Evolutionary conservation across 2,329 filamentous ascomycete genomes (phyloP).

Genomic region (Ophiostoma novo-ulmi): DNA sequence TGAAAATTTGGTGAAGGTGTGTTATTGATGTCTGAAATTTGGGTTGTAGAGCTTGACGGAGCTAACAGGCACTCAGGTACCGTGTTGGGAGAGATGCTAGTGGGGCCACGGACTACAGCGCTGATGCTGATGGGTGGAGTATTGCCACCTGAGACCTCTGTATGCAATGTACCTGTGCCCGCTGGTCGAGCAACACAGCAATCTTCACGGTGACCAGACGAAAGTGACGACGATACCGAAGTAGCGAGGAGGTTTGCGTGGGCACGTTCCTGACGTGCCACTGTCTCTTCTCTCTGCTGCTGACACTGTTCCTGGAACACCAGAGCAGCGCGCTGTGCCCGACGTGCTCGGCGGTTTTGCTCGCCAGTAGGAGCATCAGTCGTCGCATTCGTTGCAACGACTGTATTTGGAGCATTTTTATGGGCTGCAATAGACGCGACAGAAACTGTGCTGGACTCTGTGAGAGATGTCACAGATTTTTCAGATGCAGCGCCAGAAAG

Average conservation of each 20-base stretch:
- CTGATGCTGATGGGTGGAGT: background rate
- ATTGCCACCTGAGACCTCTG: background rate
- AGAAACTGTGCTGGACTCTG: background rate
- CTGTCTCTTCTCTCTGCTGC: slow-evolving; percentile 23
- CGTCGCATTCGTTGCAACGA: background rate
- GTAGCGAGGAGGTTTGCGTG: background rate
- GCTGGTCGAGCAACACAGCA: background rate
- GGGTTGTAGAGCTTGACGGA: background rate
- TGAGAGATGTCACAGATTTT: background rate
- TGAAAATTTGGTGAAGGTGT: background rate
- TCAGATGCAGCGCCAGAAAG: no score
- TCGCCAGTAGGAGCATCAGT: slow-evolving; percentile 14
- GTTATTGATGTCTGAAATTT: background rate
- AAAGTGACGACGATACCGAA: background rate
- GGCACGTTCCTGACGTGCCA: slow-evolving; percentile 21
- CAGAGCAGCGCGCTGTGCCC: slow-evolving; percentile 25
- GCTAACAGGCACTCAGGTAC: background rate
- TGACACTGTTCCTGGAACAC: slow-evolving; percentile 26
- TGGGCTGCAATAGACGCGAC: background rate
- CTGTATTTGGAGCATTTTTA: background rate
- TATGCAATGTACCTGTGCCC: background rate
- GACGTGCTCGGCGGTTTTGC: slow-evolving; percentile 24
- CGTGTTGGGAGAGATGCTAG: background rate
- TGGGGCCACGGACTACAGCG: background rate
- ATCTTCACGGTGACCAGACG: background rate